A percentile compares a stretch with the other conserved stretches of the same genome.
These are phyloP conservation scores for Helicostylum pulchrum DNA, from an alignment of 192 early-diverging fungal species.

Conservation along the genomic window DNA sequence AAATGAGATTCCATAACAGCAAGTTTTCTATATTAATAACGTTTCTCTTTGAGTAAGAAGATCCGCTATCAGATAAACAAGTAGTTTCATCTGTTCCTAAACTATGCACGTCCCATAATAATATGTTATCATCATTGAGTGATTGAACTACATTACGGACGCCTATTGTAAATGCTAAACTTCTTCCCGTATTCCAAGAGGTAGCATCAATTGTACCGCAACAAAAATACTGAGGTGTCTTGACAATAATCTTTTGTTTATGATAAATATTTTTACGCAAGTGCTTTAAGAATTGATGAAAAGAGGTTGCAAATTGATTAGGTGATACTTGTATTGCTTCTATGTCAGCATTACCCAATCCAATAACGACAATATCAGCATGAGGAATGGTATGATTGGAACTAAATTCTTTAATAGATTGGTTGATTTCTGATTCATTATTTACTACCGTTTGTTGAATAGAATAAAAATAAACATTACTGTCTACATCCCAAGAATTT, in stretches of 20 bases:
- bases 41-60: constrained; percentile 21
- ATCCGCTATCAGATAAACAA: constrained; percentile 11
- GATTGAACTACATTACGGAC: constrained; percentile 20
- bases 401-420: background rate
- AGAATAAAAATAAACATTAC: constrained; percentile 14
- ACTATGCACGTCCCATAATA: constrained; percentile 30
- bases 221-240: constrained; percentile 26
- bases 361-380: constrained; percentile 28
- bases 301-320: constrained; percentile 12
- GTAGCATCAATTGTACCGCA: constrained; percentile 20
- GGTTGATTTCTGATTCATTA: background rate
- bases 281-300: constrained; percentile 5
- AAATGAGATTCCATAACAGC: constrained; percentile 23
- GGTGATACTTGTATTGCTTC: constrained; percentile 12
- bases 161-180: constrained; percentile 20
- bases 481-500: constrained; percentile 24
- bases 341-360: constrained; percentile 31
- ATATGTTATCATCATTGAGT: background rate
- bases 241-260: constrained; percentile 27
- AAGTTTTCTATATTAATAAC: constrained; percentile 33
- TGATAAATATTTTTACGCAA: constrained; percentile 17
- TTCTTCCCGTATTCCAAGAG: constrained; percentile 31
- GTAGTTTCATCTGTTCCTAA: constrained; percentile 23
- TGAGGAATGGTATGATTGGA: background rate
- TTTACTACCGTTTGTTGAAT: background rate